phyloP scores from a whole-genome alignment of 2,329 filamentous ascomycete genomes.

The Cladophialophora carrionii region DNA sequence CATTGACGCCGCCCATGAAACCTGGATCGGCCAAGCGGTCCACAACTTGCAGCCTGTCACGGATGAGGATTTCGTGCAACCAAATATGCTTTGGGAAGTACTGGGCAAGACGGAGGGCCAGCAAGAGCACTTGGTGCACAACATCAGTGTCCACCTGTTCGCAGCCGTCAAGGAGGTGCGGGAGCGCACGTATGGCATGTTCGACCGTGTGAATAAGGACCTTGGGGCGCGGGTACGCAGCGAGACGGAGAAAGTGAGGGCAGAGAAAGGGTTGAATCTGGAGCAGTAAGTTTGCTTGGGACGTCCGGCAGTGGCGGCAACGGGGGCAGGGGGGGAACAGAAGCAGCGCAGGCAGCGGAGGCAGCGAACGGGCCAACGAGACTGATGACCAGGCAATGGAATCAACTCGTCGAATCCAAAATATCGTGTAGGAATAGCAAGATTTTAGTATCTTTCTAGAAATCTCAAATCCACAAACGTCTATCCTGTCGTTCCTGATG shows the following conservation, averaged over 20 bases:
- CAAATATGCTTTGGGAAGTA: constrained; percentile 48
- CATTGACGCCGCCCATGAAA: constrained; percentile 43
- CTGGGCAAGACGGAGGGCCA: constrained; percentile 55
- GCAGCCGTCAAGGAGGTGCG: constrained; percentile 57
- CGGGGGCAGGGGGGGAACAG: not conserved
- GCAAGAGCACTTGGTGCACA: constrained; percentile 64
- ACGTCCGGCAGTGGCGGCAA: not conserved
- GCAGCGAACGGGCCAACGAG: not conserved
- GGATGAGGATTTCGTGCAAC: constrained; percentile 51
- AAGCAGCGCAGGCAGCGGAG: not conserved
- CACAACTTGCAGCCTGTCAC: constrained; percentile 48
- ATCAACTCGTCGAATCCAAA: no score
- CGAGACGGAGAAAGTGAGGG: constrained; percentile 24
- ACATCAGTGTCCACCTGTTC: constrained; percentile 62
- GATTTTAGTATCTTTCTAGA: no score
- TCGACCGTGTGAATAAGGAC: constrained; percentile 19
- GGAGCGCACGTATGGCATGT: constrained; percentile 58
- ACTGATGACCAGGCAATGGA: no score
- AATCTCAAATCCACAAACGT: no score
- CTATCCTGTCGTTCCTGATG: no score
- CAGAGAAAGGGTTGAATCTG: constrained; percentile 12
- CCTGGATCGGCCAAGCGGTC: constrained; percentile 48
- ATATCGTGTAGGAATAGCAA: no score
- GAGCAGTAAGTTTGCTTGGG: constrained; percentile 2
- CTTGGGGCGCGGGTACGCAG: constrained; percentile 20